These are phyloP conservation scores for Fusarium floridanum DNA, from an alignment of 2,329 filamentous ascomycete species.

Conservation along the genomic window DNA sequence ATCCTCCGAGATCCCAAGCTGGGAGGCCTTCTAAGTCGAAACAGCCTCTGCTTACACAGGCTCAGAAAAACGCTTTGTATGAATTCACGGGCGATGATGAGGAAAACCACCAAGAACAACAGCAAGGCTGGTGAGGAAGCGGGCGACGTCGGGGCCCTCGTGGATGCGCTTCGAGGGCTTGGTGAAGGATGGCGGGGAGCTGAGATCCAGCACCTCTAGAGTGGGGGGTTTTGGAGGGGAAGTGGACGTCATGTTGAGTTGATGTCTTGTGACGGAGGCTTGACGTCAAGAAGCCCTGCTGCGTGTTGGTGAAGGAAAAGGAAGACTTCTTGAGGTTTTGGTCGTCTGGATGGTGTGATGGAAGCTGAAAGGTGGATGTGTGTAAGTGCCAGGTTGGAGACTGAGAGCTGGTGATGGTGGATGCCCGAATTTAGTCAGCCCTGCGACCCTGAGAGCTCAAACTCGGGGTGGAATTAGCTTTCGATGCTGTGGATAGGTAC, in stretches of 20 bases:
- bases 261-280: background rate
- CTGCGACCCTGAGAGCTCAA: slow-evolving; percentile 1
- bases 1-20: no score
- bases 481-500: background rate
- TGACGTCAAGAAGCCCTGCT: background rate
- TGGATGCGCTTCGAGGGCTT: slow-evolving; percentile 85
- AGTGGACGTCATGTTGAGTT: slow-evolving; percentile 39
- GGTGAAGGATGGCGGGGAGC: slow-evolving; percentile 66
- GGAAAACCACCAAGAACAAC: no score
- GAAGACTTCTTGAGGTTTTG: background rate
- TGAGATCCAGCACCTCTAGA: slow-evolving; percentile 64
- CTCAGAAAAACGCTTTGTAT: no score
- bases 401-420: slow-evolving; percentile 3
- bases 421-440: slow-evolving; percentile 25
- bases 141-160: slow-evolving; percentile 83
- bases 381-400: slow-evolving; percentile 12
- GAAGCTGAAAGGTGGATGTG: background rate
- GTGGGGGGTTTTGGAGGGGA: slow-evolving; percentile 42
- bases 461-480: background rate
- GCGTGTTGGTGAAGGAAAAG: background rate
- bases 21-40: no score
- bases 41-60: no score
- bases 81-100: no score
- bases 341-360: background rate
- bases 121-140: slow-evolving; percentile 84